These are phyloP conservation scores for Taxillus chinensis DNA, from an alignment of 164 flowering plant species.

Conservation along the genomic window DNA sequence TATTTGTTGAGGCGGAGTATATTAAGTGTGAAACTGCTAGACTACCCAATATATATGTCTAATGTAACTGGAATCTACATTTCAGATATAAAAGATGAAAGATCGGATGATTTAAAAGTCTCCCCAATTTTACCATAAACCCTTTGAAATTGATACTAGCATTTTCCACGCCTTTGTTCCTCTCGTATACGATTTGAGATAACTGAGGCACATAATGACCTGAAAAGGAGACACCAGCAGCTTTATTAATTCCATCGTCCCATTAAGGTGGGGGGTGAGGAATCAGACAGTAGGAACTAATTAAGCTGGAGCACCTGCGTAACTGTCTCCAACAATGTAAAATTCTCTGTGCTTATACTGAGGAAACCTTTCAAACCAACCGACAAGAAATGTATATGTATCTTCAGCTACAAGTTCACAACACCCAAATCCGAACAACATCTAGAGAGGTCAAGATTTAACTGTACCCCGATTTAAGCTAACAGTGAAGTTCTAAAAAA, in stretches of 20 bases:
- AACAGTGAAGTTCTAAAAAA: too few relatives aligned
- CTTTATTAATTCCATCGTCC: not conserved
- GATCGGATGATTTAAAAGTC: too few relatives aligned
- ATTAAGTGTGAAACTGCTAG: too few relatives aligned
- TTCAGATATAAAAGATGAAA: too few relatives aligned
- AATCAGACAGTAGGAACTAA: not conserved
- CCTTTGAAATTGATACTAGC: constrained; percentile 81
- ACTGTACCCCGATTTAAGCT: too few relatives aligned
- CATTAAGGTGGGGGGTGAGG: too few relatives aligned
- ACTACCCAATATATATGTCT: too few relatives aligned
- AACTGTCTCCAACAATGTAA: constrained; percentile 96
- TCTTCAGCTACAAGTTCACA: constrained; percentile 67
- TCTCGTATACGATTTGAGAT: constrained; percentile 54
- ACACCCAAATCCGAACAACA: constrained; percentile 19
- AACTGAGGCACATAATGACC: constrained; percentile 98
- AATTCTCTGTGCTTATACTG: constrained; percentile 87
- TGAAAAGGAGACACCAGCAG: constrained; percentile 22
- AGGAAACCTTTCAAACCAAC: constrained; percentile 92
- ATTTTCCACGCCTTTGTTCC: constrained; percentile 60
- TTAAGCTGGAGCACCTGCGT: constrained; percentile 51
- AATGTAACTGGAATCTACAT: too few relatives aligned
- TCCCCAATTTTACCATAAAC: constrained; percentile 48
- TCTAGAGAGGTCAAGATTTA: not conserved
- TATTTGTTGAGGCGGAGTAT: too few relatives aligned
- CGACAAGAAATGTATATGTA: constrained; percentile 73